Evolutionary conservation across 306 rosid species (phyloP), one percentile per base, ranked within the genome.

Genomic region (Medicago lupulina): DNA sequence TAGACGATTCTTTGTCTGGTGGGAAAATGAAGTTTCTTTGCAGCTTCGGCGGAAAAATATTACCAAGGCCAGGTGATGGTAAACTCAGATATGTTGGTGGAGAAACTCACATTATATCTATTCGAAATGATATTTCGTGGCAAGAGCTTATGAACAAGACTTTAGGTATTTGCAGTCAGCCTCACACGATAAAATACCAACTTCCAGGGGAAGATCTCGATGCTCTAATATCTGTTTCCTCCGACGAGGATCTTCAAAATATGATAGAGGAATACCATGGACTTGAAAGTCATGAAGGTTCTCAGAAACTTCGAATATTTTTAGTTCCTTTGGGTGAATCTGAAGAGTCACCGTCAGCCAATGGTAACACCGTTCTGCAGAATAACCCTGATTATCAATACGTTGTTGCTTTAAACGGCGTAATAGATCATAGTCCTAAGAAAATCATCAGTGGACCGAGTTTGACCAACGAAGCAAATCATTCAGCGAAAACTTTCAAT

Each of bases 181-280:
- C 86, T 74, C 93, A 87, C 86, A 57, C 88, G 13, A 91, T 91
- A 59, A 91, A 89, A 79, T 91, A 91, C 86, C 93, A 91, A 84
- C 92, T 91, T 81, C 96, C 96, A 12, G 91, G 87, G 53, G 93
- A 91, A 83, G 96, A 91, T 89, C 92, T 88, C 68, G 96, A 91
- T 79, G 87, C 93, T 74, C 83, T 91, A 81, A 91, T 91, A 79
- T 89, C 96, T 7, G 90, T 91, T 44, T 88, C 93, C 55, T 87
- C 93, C 72, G 88, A 84, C 15, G 96, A 91, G 83, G 96, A 91
- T 86, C 93, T 89, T 77, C 96, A 91, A 84, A 84, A 91, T 77
- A 88, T 91, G 96, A 81, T 87, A 77, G 96, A 91, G 87, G 96
- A 91, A 80, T 89, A 83, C 78, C 75, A 87, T 69, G 96, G 87